Percentiles rank a stretch among this genome's conserved stretches.
phyloP scores from a whole-genome alignment of 2,329 filamentous ascomycete species.

The Pestalotiopsis sp. region DNA sequence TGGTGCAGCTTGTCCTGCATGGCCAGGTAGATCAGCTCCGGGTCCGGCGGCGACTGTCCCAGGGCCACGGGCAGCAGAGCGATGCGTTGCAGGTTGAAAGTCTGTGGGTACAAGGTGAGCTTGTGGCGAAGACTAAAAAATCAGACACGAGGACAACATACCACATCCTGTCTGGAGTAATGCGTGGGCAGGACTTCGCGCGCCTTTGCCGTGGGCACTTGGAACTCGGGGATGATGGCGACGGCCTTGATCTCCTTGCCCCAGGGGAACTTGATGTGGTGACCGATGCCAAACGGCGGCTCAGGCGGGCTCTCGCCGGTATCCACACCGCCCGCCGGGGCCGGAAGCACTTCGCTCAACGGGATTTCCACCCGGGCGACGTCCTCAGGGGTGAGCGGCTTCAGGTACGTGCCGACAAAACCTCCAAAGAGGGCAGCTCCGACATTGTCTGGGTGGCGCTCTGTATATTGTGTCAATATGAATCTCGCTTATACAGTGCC shows the following conservation, averaged over 20 bases:
- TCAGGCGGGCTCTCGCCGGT: constrained; percentile 85
- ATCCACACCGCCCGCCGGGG: constrained; percentile 87
- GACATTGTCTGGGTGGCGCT: constrained; percentile 92
- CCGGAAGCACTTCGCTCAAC: constrained; percentile 87
- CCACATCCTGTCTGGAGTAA: constrained; percentile 82
- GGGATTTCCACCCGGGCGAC: constrained; percentile 91
- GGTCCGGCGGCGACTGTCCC: constrained; percentile 85
- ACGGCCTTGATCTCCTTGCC: constrained; percentile 94
- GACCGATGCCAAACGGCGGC: constrained; percentile 90
- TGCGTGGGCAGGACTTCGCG: constrained; percentile 79
- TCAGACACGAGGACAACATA: constrained; percentile 46
- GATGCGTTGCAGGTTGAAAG: constrained; percentile 93
- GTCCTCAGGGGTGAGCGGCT: constrained; percentile 87
- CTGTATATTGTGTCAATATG: constrained; percentile 37
- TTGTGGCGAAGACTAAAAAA: not conserved
- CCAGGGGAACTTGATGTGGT: constrained; percentile 96
- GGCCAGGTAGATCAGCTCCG: constrained; percentile 91
- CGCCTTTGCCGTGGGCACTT: constrained; percentile 91
- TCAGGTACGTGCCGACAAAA: constrained; percentile 95
- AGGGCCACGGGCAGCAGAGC: constrained; percentile 88
- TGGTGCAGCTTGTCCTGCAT: constrained; percentile 99
- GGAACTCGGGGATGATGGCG: constrained; percentile 93
- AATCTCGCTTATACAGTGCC: not conserved
- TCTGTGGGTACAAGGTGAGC: constrained; percentile 42
- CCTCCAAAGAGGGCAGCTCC: constrained; percentile 94